Base-by-base conservation (phyloP, 768 basidiomycete species). In the Lepiota brunneoincarnata region DNA sequence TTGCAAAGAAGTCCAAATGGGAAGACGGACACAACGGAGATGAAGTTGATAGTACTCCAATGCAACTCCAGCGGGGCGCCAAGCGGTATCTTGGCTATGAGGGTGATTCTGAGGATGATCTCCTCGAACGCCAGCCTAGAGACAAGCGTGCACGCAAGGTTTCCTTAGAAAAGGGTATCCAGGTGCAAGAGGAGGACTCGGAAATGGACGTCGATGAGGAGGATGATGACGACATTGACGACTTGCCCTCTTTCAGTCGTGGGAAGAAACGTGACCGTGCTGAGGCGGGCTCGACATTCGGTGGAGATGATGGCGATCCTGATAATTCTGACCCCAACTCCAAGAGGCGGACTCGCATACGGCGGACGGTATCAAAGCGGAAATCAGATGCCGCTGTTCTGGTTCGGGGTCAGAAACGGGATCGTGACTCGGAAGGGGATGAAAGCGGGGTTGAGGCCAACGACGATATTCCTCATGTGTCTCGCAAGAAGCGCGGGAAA, bases 251-350 rank as follows among this genome's bases (percentile, higher is more conserved):
- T 43, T 61, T 69, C 53, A 61, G 66, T 17, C 73, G 83, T 56
- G 87, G 88, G 41, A 87, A 80, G 75, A 92, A 92, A 71, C 83
- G 89, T 57, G 87, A 87, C 67, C 84, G 86, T 37, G 77, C 79
- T 6, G 87, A 88, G 63, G 86, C 86, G 51, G 88, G 80, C 6
- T 87, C 87, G 3, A 81, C 80, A 0, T 84, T 89, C 61, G 87
- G 81, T 42, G 82, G 79, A 21, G 87, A 87, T 58, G 81, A 80
- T 38, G 77, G 57, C n/a, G 74, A 73, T 51, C 72, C 69, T n/a
- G 71, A 70, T 31, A 67, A 69, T 36, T 69, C 63, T 46, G 73
- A 74, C 57, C 71, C 72, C 40, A 77, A 75, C 59, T 60, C 71
- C 41, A 72, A 73, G 55, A 74, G 77, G 59, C 73, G 76, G 40